Conservation (phyloP, 176 grass and related monocot genomes). For the Tillandsia fasciculata region DNA sequence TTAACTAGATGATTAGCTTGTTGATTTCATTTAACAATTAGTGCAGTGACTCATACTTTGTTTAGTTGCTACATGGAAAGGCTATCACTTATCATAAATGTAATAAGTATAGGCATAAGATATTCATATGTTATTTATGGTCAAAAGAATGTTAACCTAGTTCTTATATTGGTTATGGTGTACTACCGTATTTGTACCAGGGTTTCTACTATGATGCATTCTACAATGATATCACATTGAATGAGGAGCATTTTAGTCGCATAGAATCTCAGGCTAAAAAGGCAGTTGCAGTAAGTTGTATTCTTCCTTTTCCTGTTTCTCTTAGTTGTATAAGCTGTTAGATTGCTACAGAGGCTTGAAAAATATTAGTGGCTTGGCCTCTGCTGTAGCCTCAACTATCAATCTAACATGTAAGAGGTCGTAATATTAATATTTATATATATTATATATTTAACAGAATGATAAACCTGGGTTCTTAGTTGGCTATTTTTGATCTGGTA, state of each 20-base stretch:
- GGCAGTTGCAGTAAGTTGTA: slow-evolving; percentile 59
- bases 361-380: no score
- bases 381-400: not conserved
- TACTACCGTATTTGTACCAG: slow-evolving; percentile 24
- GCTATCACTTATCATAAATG: not conserved
- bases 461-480: not conserved
- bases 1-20: no score
- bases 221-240: slow-evolving; percentile 78
- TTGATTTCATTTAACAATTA: no score
- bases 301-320: not conserved
- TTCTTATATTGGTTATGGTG: not conserved
- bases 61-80: no score
- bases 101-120: not conserved
- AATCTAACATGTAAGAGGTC: not conserved
- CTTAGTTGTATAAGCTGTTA: not conserved
- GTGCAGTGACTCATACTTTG: no score
- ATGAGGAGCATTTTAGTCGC: slow-evolving; percentile 65
- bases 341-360: no score
- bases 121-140: not conserved
- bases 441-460: not conserved
- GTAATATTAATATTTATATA: not conserved
- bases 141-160: not conserved
- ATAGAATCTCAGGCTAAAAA: slow-evolving; percentile 81
- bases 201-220: slow-evolving; percentile 98
- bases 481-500: not conserved